A percentile compares a stretch with the other conserved stretches of the same genome.
Evolutionary conservation across 306 rosid species (phyloP).

Genomic region (Cicer yamashitae): DNA sequence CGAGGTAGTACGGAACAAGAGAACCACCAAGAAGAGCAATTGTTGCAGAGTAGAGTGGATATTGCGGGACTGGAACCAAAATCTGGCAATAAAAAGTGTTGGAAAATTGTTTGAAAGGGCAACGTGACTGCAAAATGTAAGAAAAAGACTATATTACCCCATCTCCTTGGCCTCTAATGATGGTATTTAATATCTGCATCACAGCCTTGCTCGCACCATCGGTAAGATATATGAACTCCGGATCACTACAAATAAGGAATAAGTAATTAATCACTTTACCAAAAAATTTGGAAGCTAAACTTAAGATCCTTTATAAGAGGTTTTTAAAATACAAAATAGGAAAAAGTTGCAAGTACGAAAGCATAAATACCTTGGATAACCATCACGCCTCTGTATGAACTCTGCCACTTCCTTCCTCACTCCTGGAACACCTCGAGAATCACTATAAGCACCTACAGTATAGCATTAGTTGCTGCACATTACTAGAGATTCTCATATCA

Average conservation of each 20-base stretch:
- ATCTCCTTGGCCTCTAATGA: conserved; percentile 81
- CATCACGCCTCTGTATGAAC: conserved; percentile 91
- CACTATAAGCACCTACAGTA: conserved; percentile 91
- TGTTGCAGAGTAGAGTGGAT: conserved; percentile 98
- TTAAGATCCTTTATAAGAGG: conserved; percentile 16
- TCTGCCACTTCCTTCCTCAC: conserved; percentile 94
- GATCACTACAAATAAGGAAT: conserved; percentile 70
- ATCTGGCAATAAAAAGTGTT: conserved; percentile 57
- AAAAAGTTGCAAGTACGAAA: neutral
- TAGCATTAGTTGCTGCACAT: conserved; percentile 28
- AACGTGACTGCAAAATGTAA: conserved; percentile 1
- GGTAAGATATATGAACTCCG: conserved; percentile 93
- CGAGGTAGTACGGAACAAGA: conserved; percentile 98
- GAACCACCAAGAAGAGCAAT: conserved; percentile 87
- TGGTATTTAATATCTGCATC: conserved; percentile 90
- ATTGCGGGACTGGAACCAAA: conserved; percentile 99
- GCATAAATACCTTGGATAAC: conserved; percentile 82
- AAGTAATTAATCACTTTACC: conserved; percentile 40
- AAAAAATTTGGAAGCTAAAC: conserved; percentile 45
- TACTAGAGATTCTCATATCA: conserved; percentile 37
- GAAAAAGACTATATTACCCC: conserved; percentile 70
- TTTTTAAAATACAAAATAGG: conserved; percentile 6
- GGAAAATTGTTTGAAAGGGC: conserved; percentile 34
- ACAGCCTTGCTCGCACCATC: conserved; percentile 99
- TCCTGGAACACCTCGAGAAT: conserved; percentile 94